These are phyloP conservation scores for Colletotrichum acutatum DNA, from an alignment of 2,329 filamentous ascomycete species.

Conservation along the genomic window DNA sequence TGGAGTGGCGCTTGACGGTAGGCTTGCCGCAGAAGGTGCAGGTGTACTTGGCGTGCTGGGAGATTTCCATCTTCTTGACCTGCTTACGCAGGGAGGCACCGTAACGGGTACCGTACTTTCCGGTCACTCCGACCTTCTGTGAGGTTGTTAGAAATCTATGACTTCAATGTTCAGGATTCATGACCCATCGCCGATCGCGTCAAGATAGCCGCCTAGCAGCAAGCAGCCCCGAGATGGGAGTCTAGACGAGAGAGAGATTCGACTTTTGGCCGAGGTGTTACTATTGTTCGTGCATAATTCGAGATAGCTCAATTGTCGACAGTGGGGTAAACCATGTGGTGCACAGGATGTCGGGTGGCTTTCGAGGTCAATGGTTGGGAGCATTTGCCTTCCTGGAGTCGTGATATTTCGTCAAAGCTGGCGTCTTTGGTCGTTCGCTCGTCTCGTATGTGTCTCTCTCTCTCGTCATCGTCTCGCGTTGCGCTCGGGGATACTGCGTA, in stretches of 20 bases:
- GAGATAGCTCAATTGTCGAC: no score
- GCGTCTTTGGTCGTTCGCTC: neutral
- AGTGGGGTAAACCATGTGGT: no score
- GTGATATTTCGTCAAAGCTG: neutral
- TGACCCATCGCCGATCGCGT: conserved; percentile 5
- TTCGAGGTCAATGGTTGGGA: no score
- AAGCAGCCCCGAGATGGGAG: neutral
- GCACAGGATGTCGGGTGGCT: neutral
- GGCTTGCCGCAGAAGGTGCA: conserved; percentile 99
- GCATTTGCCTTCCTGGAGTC: no score
- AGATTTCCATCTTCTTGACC: conserved; percentile 99
- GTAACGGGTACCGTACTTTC: conserved; percentile 96
- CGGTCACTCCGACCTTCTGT: conserved; percentile 97
- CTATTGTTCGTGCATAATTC: no score
- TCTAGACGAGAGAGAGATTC: conserved; percentile 10
- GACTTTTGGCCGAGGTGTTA: no score
- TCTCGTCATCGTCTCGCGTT: conserved; percentile 19
- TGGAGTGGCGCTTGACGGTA: conserved; percentile 88
- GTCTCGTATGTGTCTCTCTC: neutral
- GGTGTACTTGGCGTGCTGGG: conserved; percentile 95
- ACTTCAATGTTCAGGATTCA: neutral
- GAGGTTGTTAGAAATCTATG: conserved; percentile 33
- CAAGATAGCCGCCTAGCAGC: neutral
- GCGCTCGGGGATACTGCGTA: neutral
- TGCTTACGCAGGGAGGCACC: conserved; percentile 99